Percentiles rank a stretch among this genome's conserved stretches.
These are phyloP conservation scores for Tolypocladium endophyticum DNA, from an alignment of 2,329 filamentous ascomycete species.

Conservation along the genomic window DNA sequence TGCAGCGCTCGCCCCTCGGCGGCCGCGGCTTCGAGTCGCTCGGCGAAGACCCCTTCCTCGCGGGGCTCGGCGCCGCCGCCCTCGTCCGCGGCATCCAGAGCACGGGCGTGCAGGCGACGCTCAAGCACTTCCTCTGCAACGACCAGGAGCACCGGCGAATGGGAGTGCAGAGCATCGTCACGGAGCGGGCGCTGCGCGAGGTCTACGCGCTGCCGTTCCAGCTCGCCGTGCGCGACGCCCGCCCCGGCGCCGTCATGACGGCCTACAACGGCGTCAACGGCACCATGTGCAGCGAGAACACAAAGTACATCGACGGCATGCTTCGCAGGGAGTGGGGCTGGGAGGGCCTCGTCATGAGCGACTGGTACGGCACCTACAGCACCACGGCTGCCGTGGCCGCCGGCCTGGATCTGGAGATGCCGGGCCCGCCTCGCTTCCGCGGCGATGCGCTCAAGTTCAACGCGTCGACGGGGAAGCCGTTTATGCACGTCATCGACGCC, in stretches of 20 bases:
- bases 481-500: conserved; percentile 42
- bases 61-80: conserved; percentile 42
- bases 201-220: conserved; percentile 50
- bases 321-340: conserved; percentile 48
- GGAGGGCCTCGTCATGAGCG: conserved; percentile 47
- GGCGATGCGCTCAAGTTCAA: conserved; percentile 41
- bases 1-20: conserved; percentile 49
- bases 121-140: conserved; percentile 54
- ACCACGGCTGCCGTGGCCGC: conserved; percentile 38
- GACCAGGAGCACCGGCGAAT: conserved; percentile 50
- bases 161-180: conserved; percentile 43
- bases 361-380: conserved; percentile 49
- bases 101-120: conserved; percentile 43
- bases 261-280: conserved; percentile 51
- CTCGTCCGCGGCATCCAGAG: conserved; percentile 45
- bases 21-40: conserved; percentile 51
- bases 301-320: conserved; percentile 37
- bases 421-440: conserved; percentile 40
- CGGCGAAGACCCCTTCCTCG: conserved; percentile 46
- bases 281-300: conserved; percentile 42
- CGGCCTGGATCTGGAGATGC: conserved; percentile 51
- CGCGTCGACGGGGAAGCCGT: conserved; percentile 45
- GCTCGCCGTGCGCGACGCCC: conserved; percentile 39
- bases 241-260: conserved; percentile 47
- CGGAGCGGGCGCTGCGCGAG: conserved; percentile 45